phyloP scores from a whole-genome alignment of 2,329 filamentous ascomycete species.

The Lecanoromycetidae sp. region DNA sequence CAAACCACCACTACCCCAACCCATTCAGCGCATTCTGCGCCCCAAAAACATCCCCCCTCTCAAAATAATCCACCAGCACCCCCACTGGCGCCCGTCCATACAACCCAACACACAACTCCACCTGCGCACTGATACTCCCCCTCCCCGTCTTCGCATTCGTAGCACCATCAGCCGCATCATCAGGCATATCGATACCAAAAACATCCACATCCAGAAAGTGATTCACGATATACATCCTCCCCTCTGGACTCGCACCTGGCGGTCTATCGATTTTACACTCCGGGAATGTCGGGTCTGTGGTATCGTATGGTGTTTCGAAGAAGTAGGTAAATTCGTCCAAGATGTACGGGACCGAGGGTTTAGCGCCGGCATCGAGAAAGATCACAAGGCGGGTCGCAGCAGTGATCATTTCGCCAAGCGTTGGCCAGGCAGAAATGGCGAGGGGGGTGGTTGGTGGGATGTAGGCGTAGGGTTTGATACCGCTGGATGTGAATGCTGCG shows the following conservation, averaged over 20 bases:
- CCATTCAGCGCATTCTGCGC: slow-evolving; percentile 15
- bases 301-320: slow-evolving; percentile 87
- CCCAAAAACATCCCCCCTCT: slow-evolving; percentile 8
- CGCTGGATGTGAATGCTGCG: slow-evolving; percentile 55
- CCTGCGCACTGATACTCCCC: slow-evolving; percentile 14
- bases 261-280: slow-evolving; percentile 63
- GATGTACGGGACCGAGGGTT: slow-evolving; percentile 73
- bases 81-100: slow-evolving; percentile 14
- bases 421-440: slow-evolving; percentile 69
- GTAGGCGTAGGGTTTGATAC: slow-evolving; percentile 62
- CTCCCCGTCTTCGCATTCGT: slow-evolving; percentile 13
- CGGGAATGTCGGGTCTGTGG: slow-evolving; percentile 55
- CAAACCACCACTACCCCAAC: too few relatives aligned
- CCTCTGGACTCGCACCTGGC: slow-evolving; percentile 41
- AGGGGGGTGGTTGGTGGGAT: slow-evolving; percentile 48
- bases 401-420: slow-evolving; percentile 64
- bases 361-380: slow-evolving; percentile 74
- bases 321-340: slow-evolving; percentile 78
- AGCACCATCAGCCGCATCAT: slow-evolving; percentile 25
- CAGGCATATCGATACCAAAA: slow-evolving; percentile 56
- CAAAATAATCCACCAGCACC: slow-evolving; percentile 16
- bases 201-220: slow-evolving; percentile 81
- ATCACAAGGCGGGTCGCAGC: slow-evolving; percentile 58
- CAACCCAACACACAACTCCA: slow-evolving; percentile 9
- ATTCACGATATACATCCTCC: slow-evolving; percentile 70